Conservation (phyloP, 2,329 filamentous ascomycete species). For the Aspergillus vadensis region DNA sequence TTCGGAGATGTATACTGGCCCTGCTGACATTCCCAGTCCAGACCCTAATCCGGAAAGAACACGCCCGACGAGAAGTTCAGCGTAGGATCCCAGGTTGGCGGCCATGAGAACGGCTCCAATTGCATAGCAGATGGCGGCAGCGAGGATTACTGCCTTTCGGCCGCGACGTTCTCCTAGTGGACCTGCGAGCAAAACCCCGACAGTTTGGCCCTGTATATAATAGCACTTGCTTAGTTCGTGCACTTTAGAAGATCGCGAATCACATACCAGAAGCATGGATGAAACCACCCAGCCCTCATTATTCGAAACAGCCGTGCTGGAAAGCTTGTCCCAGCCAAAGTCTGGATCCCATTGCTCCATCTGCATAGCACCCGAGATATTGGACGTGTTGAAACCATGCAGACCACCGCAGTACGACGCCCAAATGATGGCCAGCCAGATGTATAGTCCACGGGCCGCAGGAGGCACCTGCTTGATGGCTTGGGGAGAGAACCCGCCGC, state of each 20-base stretch:
- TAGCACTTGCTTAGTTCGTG: background rate
- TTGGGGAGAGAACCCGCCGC: slow-evolving; percentile 19
- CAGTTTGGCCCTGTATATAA: slow-evolving; percentile 12
- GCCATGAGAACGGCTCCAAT: slow-evolving; percentile 26
- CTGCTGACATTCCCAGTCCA: slow-evolving; percentile 37
- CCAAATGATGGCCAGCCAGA: slow-evolving; percentile 24
- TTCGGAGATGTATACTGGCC: slow-evolving; percentile 87
- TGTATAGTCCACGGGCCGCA: slow-evolving; percentile 17
- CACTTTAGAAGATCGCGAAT: background rate
- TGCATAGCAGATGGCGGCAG: slow-evolving; percentile 19
- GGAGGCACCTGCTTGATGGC: slow-evolving; percentile 21
- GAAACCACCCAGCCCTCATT: slow-evolving; percentile 25
- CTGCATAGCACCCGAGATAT: slow-evolving; percentile 27
- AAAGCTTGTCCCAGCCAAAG: slow-evolving; percentile 21
- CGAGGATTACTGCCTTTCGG: slow-evolving; percentile 22
- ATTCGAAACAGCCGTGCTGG: slow-evolving; percentile 12
- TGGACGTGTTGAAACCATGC: slow-evolving; percentile 28
- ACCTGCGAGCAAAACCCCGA: slow-evolving; percentile 20
- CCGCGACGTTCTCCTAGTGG: slow-evolving; percentile 23
- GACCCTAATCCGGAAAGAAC: slow-evolving; percentile 23
- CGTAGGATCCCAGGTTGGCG: slow-evolving; percentile 22
- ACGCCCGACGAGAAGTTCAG: slow-evolving; percentile 20
- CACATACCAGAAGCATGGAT: slow-evolving; percentile 23
- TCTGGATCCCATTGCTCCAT: slow-evolving; percentile 21
- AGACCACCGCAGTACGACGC: slow-evolving; percentile 24